Base-by-base conservation (phyloP, 2,329 filamentous ascomycete genomes). In the Colletotrichum sp. region DNA sequence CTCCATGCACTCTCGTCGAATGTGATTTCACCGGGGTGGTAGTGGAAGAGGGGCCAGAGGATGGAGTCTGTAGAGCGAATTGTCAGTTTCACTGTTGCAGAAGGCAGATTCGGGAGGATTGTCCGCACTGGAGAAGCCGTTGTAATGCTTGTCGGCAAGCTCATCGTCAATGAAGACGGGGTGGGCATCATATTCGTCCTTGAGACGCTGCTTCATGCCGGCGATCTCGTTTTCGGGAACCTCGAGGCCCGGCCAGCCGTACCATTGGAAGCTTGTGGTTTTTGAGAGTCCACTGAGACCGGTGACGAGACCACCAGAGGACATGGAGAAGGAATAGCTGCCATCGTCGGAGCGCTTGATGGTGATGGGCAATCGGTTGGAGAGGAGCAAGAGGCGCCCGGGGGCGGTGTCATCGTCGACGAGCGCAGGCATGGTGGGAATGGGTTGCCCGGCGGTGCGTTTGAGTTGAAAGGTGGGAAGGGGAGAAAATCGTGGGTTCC, bases 31-130 rank as follows among this genome's bases (percentile, higher is more conserved):
- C 96, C 96, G 67, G 97, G 96, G 85, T 99, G 97, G 87, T 99
- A 99, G 88, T 99, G 97, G 89, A 99, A 98, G 52, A 99, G 92
- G 4, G 97, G 97, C 97, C 97, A 99, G 76, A 99, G 93, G 84
- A 99, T 99, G 9, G 95, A 98, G 86, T 99, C 95, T 96, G 79
- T 13, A 26, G 16, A 34, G 26, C 12, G 39, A 4, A 6, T 6
- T n/a, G 48, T 77, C 26, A 77, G 76, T 60, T 30, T 43, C 21
- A 66, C 12, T 52, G 30, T 57, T 18, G 16, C 61, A 82, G 18
- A 36, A 28, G 16, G 34, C 2, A 21, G 2, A 15, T 2, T 34
- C 34, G 52, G n/a, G 16, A 67, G 18, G 34, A 6, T 36, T 2
- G 32, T 26, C 83, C 94, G 84, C 87, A 98, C 95, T 99, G 48